phyloP scores from a whole-genome alignment of 495 filamentous ascomycete genomes.

The Aspergillus indologenus region DNA sequence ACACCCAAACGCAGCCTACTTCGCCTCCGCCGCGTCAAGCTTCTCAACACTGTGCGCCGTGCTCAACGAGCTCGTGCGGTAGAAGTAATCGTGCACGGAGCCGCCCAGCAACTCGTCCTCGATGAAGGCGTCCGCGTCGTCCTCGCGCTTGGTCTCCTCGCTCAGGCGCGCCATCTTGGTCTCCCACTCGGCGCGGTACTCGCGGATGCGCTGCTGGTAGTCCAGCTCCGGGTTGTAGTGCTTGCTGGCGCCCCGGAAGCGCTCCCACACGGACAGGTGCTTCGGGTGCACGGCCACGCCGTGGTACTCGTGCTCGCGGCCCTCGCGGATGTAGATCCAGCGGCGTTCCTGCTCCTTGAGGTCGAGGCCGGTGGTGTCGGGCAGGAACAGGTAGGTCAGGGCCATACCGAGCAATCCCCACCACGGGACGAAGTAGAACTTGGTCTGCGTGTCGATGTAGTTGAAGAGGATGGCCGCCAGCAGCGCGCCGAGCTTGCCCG shows the following conservation, averaged over 20 bases:
- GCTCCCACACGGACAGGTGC: constrained; percentile 82
- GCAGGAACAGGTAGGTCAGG: constrained; percentile 75
- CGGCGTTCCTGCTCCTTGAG: constrained; percentile 92
- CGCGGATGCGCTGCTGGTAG: constrained; percentile 72
- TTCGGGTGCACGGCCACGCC: constrained; percentile 82
- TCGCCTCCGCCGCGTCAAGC: constrained; percentile 16
- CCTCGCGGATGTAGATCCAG: constrained; percentile 73
- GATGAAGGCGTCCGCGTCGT: constrained; percentile 27
- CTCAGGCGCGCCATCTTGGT: constrained; percentile 45
- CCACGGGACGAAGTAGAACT: constrained; percentile 89
- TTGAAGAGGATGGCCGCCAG: constrained; percentile 81
- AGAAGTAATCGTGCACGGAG: constrained; percentile 48
- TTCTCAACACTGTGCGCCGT: constrained; percentile 47
- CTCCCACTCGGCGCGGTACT: constrained; percentile 70
- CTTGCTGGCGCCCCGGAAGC: constrained; percentile 65
- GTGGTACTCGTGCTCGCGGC: constrained; percentile 76
- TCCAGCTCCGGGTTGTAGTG: constrained; percentile 76
- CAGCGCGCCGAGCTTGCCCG: constrained; percentile 81
- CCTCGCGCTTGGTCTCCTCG: constrained; percentile 42
- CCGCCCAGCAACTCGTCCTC: constrained; percentile 44
- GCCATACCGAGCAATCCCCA: constrained; percentile 81
- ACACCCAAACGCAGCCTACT: too few relatives aligned
- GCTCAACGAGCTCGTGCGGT: constrained; percentile 40
- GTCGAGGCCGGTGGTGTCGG: constrained; percentile 89
- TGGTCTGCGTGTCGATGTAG: constrained; percentile 73